Base-by-base conservation (phyloP, 2,329 filamentous ascomycete genomes). In the Pestalotiopsis sp. region DNA sequence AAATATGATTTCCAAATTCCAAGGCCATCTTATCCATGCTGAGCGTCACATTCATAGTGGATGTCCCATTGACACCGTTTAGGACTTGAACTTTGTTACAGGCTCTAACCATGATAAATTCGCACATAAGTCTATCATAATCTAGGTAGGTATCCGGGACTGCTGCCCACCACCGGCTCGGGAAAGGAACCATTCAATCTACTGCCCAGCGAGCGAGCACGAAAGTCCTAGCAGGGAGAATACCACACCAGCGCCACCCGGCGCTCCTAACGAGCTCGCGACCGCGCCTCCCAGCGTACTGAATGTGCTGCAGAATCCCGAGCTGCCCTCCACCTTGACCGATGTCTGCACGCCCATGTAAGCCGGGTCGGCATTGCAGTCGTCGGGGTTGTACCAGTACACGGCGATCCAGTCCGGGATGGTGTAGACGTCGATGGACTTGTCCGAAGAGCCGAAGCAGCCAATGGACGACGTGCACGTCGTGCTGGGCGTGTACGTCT, bases 351-450 rank as follows among this genome's bases (percentile, higher is more conserved):
- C 57, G 12, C 57, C 57, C 57, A 59, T 59, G 27, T 23, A 59
- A 1, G 57, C 57, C 23, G 57, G 57, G 27, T 59, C 57, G 23
- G 57, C 57, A 7, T 59, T 59, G 27, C 57, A 59, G 57, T 59
- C 57, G 17, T 59, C 27, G 4, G 57, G 57, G 11, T 59, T 23
- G 23, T 59, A 59, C 57, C 57, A 59, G 27, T 59, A 59, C 23
- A 59, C 57, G 57, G 57, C 57, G 57, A 59, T 59, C 57, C 57
- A 59, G 57, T 59, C 57, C 7, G 57, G 57, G 57, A 59, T 59
- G 17, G 57, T 59, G 57, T 59, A 59, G 13, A 59, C 57, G 17
- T 59, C 57, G 23, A 59, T 59, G 57, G 57, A 59, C 57, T 59
- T 59, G 57, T 59, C 57, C 57, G 57, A 59, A 4, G 57, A 59